Conservation (phyloP, 441 rosid species). For the Gossypium gossypioides region DNA sequence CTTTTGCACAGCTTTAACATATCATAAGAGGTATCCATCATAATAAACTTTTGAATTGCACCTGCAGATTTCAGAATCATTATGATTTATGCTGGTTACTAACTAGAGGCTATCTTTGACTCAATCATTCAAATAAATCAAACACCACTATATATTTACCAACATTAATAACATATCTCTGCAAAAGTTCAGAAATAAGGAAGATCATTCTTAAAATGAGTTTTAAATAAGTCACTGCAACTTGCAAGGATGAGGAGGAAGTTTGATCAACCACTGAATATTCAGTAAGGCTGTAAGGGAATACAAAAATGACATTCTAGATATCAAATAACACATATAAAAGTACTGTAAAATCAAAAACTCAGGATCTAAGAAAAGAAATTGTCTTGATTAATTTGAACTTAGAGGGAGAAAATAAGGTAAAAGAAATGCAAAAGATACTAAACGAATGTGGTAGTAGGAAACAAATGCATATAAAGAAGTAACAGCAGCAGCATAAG, state of each 20-base stretch:
- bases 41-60: slow-evolving; percentile 71
- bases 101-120: not conserved
- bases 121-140: not conserved
- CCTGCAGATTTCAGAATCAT: slow-evolving; percentile 31
- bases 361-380: not conserved
- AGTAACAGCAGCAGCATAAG: not conserved
- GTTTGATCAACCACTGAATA: not conserved
- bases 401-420: not conserved
- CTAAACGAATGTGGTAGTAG: not conserved
- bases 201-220: not conserved
- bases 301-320: not conserved
- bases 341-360: not conserved
- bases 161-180: slow-evolving; percentile 4
- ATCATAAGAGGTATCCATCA: slow-evolving; percentile 89
- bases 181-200: not conserved
- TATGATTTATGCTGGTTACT: not conserved
- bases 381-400: slow-evolving; percentile 3
- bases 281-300: not conserved
- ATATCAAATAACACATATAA: not conserved
- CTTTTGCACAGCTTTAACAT: slow-evolving; percentile 68
- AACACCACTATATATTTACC: not conserved
- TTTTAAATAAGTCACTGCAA: not conserved
- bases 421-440: not conserved
- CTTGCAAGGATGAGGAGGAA: not conserved
- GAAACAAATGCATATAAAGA: not conserved